Percentiles rank a stretch among this genome's conserved stretches.
Conservation (phyloP, 306 rosid genomes). For the Acacia crassicarpa region DNA sequence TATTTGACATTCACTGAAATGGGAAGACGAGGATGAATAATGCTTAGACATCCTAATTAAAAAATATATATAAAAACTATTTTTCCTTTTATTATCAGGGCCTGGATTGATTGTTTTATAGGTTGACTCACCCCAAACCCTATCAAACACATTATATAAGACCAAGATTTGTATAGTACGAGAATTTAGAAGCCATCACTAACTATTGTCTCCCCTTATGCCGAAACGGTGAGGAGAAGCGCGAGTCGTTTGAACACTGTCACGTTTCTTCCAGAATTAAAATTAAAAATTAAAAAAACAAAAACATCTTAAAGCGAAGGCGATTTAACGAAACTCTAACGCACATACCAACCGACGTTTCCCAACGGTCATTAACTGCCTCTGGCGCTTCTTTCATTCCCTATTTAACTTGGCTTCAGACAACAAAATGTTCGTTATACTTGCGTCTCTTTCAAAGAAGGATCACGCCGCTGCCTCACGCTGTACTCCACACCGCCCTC, state of each 20-base stretch:
- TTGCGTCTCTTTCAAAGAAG: background rate
- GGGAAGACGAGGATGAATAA: no score
- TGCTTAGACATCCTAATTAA: no score
- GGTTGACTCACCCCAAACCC: no score
- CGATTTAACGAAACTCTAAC: background rate
- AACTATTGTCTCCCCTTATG: background rate
- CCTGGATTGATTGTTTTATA: no score
- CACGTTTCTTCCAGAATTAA: background rate
- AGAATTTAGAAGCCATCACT: background rate
- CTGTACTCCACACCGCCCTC: background rate
- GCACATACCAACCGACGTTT: background rate
- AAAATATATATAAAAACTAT: no score
- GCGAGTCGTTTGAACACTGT: background rate
- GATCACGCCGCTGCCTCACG: background rate
- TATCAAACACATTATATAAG: no score
- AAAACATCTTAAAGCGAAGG: background rate
- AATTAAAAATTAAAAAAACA: no score
- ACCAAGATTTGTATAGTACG: background rate
- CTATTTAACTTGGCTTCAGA: background rate
- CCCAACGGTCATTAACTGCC: slow-evolving; percentile 14
- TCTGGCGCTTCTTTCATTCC: slow-evolving; percentile 9
- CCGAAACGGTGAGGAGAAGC: background rate
- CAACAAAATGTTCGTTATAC: background rate
- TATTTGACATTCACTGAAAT: no score
- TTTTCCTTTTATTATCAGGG: no score